These are phyloP conservation scores for Plasmodium billcollinsi DNA, from an alignment of 169 alveolate species.

Conservation along the genomic window DNA sequence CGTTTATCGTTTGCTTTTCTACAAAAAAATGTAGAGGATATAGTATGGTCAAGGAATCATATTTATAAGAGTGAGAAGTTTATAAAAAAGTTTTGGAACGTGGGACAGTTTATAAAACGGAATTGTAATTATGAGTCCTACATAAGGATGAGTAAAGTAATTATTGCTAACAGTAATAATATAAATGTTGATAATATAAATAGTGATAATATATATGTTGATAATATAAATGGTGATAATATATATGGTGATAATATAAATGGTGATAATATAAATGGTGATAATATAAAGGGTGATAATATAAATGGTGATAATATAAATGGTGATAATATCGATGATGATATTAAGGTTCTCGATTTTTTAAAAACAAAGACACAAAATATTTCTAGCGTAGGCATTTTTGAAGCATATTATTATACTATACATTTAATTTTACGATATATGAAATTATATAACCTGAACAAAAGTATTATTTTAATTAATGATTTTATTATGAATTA, in stretches of 20 bases:
- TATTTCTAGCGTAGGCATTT: slow-evolving; percentile 24
- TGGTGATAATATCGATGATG: background rate
- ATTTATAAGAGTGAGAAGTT: slow-evolving; percentile 36
- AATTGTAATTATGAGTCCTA: slow-evolving; percentile 22
- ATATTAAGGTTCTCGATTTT: background rate
- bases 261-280: too few species aligned
- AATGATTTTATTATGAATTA: slow-evolving; percentile 11
- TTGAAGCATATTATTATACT: slow-evolving; percentile 3
- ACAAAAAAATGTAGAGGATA: slow-evolving; percentile 38
- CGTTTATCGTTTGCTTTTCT: slow-evolving; percentile 32
- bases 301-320: background rate
- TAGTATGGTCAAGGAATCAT: slow-evolving; percentile 7
- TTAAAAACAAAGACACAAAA: background rate
- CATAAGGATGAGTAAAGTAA: background rate
- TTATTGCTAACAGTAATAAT: background rate
- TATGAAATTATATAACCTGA: slow-evolving; percentile 13
- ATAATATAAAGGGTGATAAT: too few species aligned
- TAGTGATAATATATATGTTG: too few species aligned
- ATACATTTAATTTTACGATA: slow-evolving; percentile 4
- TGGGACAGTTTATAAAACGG: slow-evolving; percentile 21
- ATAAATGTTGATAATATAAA: background rate
- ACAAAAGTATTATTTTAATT: slow-evolving; percentile 12
- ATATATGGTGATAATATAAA: too few species aligned
- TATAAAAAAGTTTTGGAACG: slow-evolving; percentile 38
- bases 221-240: too few species aligned